Evolutionary conservation across 2,329 filamentous ascomycete species (phyloP), one percentile per base, ranked within the genome.

Genomic region (Chaetomium olivaceum): DNA sequence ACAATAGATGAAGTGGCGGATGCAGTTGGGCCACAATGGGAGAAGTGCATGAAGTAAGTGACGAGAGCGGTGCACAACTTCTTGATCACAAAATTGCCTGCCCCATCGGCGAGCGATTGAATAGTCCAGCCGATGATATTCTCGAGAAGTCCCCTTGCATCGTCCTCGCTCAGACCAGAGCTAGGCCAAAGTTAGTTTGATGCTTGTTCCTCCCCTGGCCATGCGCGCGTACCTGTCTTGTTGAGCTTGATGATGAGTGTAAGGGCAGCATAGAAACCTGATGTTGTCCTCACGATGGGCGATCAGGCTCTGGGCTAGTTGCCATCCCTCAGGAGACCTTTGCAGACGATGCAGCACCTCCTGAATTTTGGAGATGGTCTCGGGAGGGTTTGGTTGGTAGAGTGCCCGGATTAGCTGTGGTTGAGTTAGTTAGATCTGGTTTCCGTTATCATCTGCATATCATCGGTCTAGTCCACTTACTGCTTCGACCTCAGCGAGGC

Each of bases 201-300:
- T 27, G 11, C 16, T 7, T 43, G 16, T 19, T 43, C 16, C 16
- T 43, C 16, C 27, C 8, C 54, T 1, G 12, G 8, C 33, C 31
- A 23, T 14, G 14, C 23, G 54, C 11, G 27, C 81, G 69, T 80
- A 91, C 90, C 89, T 92, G 74, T 95, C 92, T n/a, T 89, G 75
- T 98, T 97, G 65, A 98, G 86, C 79, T 98, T 99, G 72, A 98
- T 88, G 59, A 92, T 96, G 70, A 97, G 90, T 0, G 94, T 98
- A 66, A 97, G 83, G 33, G 93, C 94, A 16, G 92, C 95, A 75
- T 96, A 97, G 78, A 98, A 98, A 98, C 69, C 91, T 90, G 71
- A 95, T 87, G 72, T 93, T 89, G 67, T 90, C 85, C 70, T 91
- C 88, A 25, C 85, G 80, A 67, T 87, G 87, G 59, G 81, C 81